A percentile compares a stretch with the other conserved stretches of the same genome.
These are phyloP conservation scores for Fusarium beomiforme DNA, from an alignment of 2,329 filamentous ascomycete species.

Conservation along the genomic window DNA sequence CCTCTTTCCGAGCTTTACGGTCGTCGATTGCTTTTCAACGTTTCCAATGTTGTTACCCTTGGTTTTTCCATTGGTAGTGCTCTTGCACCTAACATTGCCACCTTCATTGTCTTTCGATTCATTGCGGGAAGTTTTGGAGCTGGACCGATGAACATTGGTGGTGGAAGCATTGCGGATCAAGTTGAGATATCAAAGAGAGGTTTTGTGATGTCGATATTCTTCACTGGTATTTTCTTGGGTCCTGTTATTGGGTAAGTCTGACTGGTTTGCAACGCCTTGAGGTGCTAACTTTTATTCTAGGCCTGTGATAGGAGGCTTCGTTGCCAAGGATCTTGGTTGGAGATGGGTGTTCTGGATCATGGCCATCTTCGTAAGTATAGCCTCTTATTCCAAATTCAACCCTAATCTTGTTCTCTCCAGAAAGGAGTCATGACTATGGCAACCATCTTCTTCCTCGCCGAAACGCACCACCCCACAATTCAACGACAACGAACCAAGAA, in stretches of 20 bases:
- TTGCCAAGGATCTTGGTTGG: conserved; percentile 2
- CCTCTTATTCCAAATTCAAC: fast-evolving
- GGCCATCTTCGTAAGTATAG: neutral
- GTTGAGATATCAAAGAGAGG: neutral
- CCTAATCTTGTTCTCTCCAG: neutral
- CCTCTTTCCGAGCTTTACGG: conserved; percentile 13
- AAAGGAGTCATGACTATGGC: neutral
- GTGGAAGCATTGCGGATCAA: conserved; percentile 6
- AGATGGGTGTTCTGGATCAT: conserved; percentile 22
- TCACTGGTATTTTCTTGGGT: conserved; percentile 6
- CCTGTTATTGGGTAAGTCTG: neutral
- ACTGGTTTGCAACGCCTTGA: fast-evolving
- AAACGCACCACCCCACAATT: conserved; percentile 8
- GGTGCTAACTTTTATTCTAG: neutral
- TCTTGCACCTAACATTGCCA: neutral
- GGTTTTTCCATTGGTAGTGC: conserved; percentile 6
- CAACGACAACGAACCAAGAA: neutral
- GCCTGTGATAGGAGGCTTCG: conserved; percentile 5
- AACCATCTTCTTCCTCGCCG: neutral
- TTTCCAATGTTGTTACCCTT: neutral
- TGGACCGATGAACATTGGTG: conserved; percentile 13
- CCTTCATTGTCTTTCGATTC: conserved; percentile 10
- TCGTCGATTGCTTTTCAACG: conserved; percentile 9
- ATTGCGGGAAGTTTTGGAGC: conserved; percentile 8
- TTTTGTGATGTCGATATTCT: conserved; percentile 16